Base-by-base conservation (phyloP, 1,284 basidiomycete genomes). In the Mycena citricolor region DNA sequence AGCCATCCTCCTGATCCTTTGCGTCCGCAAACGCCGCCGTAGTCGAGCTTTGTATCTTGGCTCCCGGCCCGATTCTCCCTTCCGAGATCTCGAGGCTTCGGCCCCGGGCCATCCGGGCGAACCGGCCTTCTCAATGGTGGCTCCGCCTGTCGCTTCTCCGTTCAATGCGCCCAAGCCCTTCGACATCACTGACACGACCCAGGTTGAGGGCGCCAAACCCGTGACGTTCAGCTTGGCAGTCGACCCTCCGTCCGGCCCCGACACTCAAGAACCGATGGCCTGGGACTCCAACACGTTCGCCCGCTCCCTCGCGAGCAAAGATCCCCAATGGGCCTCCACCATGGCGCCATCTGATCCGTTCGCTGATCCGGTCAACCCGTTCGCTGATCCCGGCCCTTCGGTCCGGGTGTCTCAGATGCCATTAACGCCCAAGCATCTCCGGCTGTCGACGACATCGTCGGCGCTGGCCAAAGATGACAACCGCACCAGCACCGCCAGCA, bases 401-500 rank as follows among this genome's bases (percentile, higher is more conserved):
- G 49, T 38, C 23, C 51, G 43, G 16, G 17, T 51, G 25, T 51
- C 49, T 32, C 30, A 47, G 25, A 51, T 52, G 51, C 51, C 51
- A 22, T 46, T 28, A 23, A 46, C 46, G 23, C 51, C 51, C 4
- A 43, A 42, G 11, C 50, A 52, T 25, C 39, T 52, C 5, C 43
- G 51, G n/a, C 48, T 52, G 51, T 42, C 39, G 29, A 52, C 51
- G 4, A 46, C 51, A 2, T 52, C 51, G 4, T 49, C 51, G 21
- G 37, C 43, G 10, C 50, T 52, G 29, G 33, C 42, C 28, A 34
- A 50, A 44, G 44, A 32, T 21, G 33, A 35, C 11, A 20, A 14
- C 16, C 19, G n/a, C n/a, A n/a, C n/a, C n/a, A n/a, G n/a, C 23
- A 16, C 43, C 49, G 16, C 34, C 48, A 4, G 43, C 40, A 12